A percentile compares a stretch with the other conserved stretches of the same genome.
phyloP scores from a whole-genome alignment of 2,329 filamentous ascomycete genomes.

The Penicillium sp. region DNA sequence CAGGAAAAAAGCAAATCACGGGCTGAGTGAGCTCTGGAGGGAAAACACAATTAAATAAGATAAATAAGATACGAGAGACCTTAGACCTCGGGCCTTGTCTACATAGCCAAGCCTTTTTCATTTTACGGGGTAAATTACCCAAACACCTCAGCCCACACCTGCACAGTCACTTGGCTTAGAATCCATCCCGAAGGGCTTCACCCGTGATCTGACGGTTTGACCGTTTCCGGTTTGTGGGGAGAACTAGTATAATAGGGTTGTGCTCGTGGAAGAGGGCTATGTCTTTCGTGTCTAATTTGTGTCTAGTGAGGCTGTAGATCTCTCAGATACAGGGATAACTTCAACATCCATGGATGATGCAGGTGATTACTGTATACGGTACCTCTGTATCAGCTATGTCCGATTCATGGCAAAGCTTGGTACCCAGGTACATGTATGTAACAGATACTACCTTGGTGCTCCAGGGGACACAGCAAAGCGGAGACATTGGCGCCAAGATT shows the following conservation, averaged over 20 bases:
- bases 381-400: background rate
- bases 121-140: background rate
- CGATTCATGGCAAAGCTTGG: background rate
- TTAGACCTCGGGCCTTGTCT: background rate
- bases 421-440: background rate
- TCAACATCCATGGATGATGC: background rate
- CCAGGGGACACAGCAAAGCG: conserved; percentile 1
- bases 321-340: background rate
- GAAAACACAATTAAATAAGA: background rate
- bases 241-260: background rate
- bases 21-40: background rate
- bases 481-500: conserved; percentile 5
- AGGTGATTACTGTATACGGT: background rate
- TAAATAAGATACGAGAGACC: background rate
- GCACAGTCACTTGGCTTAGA: background rate
- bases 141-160: background rate
- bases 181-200: background rate
- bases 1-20: background rate
- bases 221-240: background rate
- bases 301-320: background rate
- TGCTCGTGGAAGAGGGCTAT: background rate
- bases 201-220: background rate
- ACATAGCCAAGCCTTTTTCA: background rate
- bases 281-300: background rate
- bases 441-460: background rate